Evolutionary conservation across 768 basidiomycete genomes (phyloP).

Genomic region (Auriscalpium orientale): DNA sequence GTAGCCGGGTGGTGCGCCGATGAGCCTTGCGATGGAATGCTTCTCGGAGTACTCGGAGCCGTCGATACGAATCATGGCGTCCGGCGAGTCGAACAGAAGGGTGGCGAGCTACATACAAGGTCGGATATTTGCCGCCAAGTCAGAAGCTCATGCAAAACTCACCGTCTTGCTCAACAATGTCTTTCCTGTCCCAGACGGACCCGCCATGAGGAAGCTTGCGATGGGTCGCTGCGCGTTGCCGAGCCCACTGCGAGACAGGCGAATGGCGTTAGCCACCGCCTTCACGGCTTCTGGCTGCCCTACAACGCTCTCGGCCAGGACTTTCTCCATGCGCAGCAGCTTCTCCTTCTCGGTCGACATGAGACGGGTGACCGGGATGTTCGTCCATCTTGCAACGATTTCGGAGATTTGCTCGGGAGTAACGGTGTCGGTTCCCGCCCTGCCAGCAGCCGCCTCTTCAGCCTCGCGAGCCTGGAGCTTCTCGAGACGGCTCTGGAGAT

Average conservation of each 20-base stretch:
- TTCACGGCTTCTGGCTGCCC: constrained; percentile 89
- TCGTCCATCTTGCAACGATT: constrained; percentile 90
- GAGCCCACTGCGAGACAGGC: constrained; percentile 91
- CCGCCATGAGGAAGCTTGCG: constrained; percentile 88
- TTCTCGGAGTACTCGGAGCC: constrained; percentile 89
- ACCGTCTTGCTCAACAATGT: constrained; percentile 87
- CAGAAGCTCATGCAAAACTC: constrained; percentile 22
- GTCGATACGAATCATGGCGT: constrained; percentile 90
- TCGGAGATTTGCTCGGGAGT: constrained; percentile 89
- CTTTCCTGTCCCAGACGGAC: constrained; percentile 89
- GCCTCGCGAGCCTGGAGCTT: constrained; percentile 66
- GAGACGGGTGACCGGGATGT: constrained; percentile 81
- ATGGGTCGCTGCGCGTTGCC: constrained; percentile 81
- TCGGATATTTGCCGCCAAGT: no score
- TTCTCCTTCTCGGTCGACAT: constrained; percentile 91
- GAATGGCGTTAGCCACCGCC: constrained; percentile 89
- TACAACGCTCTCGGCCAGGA: constrained; percentile 68
- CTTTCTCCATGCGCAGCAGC: constrained; percentile 78
- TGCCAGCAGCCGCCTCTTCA: constrained; percentile 54
- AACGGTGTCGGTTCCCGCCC: constrained; percentile 58
- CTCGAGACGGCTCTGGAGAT: constrained; percentile 68
- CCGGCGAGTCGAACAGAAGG: constrained; percentile 82
- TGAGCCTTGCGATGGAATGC: constrained; percentile 65
- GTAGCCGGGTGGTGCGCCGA: constrained; percentile 79
- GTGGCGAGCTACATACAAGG: constrained; percentile 59